Evolutionary conservation across 257 asterid species (phyloP).

Genomic region (Salvia miltiorrhiza): DNA sequence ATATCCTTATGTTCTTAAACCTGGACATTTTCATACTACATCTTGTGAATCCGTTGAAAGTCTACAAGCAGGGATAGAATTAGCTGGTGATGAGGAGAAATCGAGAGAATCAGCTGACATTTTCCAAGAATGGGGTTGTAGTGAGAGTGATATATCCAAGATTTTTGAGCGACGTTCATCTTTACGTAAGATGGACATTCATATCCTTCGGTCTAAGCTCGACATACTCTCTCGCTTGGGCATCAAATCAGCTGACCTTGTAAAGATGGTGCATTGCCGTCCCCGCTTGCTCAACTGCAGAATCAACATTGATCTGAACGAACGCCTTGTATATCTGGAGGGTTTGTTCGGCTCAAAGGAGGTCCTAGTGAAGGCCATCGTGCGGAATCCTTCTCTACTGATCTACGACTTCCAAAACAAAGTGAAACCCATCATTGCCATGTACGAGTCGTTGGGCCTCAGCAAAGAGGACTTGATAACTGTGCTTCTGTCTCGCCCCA

Average conservation of each 20-base stretch:
- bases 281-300: constrained; percentile 65
- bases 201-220: constrained; percentile 53
- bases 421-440: constrained; percentile 52
- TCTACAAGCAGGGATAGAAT: constrained; percentile 19
- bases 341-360: constrained; percentile 54
- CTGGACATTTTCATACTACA: constrained; percentile 31
- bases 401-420: constrained; percentile 59
- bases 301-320: constrained; percentile 38
- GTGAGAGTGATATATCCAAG: constrained; percentile 51
- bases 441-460: constrained; percentile 60
- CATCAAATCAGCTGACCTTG: constrained; percentile 49
- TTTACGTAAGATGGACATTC: constrained; percentile 37
- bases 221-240: constrained; percentile 52
- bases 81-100: constrained; percentile 11
- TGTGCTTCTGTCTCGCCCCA: constrained; percentile 70
- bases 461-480: constrained; percentile 47
- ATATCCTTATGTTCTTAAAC: constrained; percentile 18
- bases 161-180: constrained; percentile 58
- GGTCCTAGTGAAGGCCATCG: constrained; percentile 51
- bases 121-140: constrained; percentile 66
- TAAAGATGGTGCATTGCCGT: constrained; percentile 58
- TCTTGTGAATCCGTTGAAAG: constrained; percentile 29
- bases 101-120: constrained; percentile 36
- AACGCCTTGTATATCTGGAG: constrained; percentile 53
- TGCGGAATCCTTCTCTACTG: constrained; percentile 77